Evolutionary conservation across 140 eudicot species (phyloP), one percentile per base, ranked within the genome.

Genomic region (Cichorium intybus): DNA sequence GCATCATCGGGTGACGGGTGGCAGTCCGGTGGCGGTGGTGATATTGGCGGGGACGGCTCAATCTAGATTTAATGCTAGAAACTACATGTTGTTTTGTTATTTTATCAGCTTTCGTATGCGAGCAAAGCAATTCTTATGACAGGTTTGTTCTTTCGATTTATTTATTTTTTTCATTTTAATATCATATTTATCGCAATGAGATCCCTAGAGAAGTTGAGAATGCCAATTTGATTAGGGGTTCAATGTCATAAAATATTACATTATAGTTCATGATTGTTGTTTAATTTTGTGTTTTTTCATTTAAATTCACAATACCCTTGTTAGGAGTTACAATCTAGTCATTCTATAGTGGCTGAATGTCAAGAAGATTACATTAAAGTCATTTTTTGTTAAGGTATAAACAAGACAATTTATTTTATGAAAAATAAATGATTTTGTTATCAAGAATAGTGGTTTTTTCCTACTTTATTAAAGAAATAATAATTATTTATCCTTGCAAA

Each of bases 1-100:
- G 57, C 3, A 11, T 55, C 16, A 15, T 21, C 20, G 28, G 49
- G 8, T 56, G 29, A 24, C 20, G 28, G 49, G 8, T 56, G 29
- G 34, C 23, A 43, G 68, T 24, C 61, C 61, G 37, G 68, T 61
- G 54, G 34, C 7, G 35, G 60, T 71, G 65, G 77, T 73, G 78
- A 73, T 73, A 73, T 73, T 73, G 78, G 78, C 78, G 63, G 60
- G 69, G 66, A 64, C 66, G 78, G 78, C 78, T 73, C 78, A 73
- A 64, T 73, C 78, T 64, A 73, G 78, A 64, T 63, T n/a, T 72
- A 72, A 56, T 63, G 66, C 71, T 72, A 72, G 71, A 72, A 71
- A 51, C 51, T 28, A 53, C 11, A 9, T 5, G 37, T 1, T 31
- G 10, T 31, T 27, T 27, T 4, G 47, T 71, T 62, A 10, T 73